These are phyloP conservation scores for Prunus armeniaca DNA, from an alignment of 306 rosid genomes.

Conservation along the genomic window DNA sequence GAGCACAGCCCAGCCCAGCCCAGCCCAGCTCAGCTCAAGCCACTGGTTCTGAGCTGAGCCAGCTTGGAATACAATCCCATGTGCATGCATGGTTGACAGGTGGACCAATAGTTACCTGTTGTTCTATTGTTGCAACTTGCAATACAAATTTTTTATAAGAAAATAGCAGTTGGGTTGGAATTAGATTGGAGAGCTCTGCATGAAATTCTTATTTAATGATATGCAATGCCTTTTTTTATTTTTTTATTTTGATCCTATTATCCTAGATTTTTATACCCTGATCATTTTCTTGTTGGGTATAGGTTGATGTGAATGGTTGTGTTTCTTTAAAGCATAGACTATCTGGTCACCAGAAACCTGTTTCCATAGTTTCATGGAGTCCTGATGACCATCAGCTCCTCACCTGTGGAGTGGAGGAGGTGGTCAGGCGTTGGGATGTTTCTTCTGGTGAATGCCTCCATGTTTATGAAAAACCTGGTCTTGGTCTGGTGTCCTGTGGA, in stretches of 20 bases:
- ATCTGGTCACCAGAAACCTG: conserved; percentile 77
- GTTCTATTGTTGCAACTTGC: background rate
- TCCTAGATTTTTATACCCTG: background rate
- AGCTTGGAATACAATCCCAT: background rate
- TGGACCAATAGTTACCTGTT: background rate
- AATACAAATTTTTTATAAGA: background rate
- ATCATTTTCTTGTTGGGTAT: conserved; percentile 15
- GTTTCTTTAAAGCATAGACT: conserved; percentile 69
- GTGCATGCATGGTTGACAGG: background rate
- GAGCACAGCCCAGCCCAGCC: background rate
- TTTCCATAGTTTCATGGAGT: conserved; percentile 88
- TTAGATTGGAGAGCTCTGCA: background rate
- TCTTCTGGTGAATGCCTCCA: conserved; percentile 81
- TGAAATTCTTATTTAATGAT: background rate
- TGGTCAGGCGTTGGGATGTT: conserved; percentile 90
- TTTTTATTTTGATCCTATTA: background rate
- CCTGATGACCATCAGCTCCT: conserved; percentile 82
- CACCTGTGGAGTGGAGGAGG: conserved; percentile 93
- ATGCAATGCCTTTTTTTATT: background rate
- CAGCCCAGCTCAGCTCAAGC: background rate
- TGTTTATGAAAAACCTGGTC: conserved; percentile 71
- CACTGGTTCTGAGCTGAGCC: background rate
- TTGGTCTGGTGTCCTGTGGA: conserved; percentile 75
- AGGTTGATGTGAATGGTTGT: conserved; percentile 64
- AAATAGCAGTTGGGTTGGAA: background rate